Conservation (phyloP, 192 early-diverging fungal species). For the Umbelopsis ramanniana region DNA sequence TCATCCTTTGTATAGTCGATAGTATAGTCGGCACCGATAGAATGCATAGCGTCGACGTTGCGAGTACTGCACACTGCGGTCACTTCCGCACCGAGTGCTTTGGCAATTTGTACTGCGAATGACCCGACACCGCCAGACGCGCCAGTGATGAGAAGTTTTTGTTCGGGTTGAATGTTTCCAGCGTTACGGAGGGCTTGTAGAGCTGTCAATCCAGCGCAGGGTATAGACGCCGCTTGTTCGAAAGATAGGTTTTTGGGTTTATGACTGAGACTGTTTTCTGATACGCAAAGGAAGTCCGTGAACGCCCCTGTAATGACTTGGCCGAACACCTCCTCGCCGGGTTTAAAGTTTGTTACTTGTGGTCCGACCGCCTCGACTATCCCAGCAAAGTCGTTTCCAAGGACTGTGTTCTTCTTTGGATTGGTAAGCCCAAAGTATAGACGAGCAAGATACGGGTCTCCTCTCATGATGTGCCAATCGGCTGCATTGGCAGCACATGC, state of each 20-base stretch:
- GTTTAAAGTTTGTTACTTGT: conserved; percentile 21
- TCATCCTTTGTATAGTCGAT: conserved; percentile 55
- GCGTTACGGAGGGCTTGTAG: conserved; percentile 21
- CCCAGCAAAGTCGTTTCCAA: conserved; percentile 30
- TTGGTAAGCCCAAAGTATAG: neutral
- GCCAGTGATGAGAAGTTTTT: conserved; percentile 49
- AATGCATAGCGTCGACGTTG: conserved; percentile 45
- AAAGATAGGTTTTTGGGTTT: conserved; percentile 30
- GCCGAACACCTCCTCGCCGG: conserved; percentile 36
- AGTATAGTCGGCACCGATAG: conserved; percentile 56
- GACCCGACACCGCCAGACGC: conserved; percentile 56
- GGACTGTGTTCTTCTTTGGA: neutral
- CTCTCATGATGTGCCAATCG: neutral
- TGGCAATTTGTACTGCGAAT: conserved; percentile 55
- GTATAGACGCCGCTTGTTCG: conserved; percentile 29
- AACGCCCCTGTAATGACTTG: conserved; percentile 23
- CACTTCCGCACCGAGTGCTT: conserved; percentile 51
- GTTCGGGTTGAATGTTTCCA: neutral
- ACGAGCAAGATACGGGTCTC: neutral
- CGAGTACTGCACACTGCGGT: conserved; percentile 52
- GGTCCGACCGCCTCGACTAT: conserved; percentile 17
- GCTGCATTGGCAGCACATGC: neutral
- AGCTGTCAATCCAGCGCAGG: conserved; percentile 25
- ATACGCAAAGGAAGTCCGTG: conserved; percentile 23
- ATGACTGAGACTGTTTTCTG: neutral